A percentile compares a stretch with the other conserved stretches of the same genome.
These are phyloP conservation scores for Fusarium sp. DNA, from an alignment of 2,329 filamentous ascomycete genomes.

Conservation along the genomic window DNA sequence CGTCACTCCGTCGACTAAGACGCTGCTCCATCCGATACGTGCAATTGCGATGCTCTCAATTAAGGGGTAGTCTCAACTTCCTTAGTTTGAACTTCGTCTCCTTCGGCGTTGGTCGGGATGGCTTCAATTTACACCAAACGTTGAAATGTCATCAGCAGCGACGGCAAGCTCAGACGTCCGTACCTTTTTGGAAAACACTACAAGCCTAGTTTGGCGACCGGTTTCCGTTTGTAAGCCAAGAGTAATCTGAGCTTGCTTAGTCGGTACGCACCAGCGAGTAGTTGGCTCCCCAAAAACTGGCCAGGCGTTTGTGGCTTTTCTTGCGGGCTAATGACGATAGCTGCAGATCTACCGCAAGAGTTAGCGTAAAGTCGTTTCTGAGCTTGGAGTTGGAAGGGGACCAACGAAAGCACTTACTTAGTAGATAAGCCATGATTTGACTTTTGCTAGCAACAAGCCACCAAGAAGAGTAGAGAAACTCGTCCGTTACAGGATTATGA, in stretches of 20 bases:
- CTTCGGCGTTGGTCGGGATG: neutral
- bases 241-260: neutral
- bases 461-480: neutral
- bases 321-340: neutral
- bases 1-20: accelerated
- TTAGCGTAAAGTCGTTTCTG: neutral
- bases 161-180: neutral
- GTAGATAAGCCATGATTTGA: neutral
- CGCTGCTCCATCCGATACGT: neutral
- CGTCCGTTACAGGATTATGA: neutral
- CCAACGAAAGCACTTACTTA: neutral
- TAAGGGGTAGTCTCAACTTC: neutral
- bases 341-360: neutral
- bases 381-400: neutral
- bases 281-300: neutral
- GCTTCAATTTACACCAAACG: neutral
- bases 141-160: neutral
- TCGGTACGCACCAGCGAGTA: neutral
- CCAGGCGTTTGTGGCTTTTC: too few relatives aligned
- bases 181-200: neutral
- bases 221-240: neutral
- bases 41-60: accelerated
- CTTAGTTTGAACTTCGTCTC: accelerated
- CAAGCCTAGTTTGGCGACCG: neutral
- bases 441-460: neutral